These are phyloP conservation scores for Apiotrichum montevideense DNA, from an alignment of 1,284 basidiomycete species.

Conservation along the genomic window DNA sequence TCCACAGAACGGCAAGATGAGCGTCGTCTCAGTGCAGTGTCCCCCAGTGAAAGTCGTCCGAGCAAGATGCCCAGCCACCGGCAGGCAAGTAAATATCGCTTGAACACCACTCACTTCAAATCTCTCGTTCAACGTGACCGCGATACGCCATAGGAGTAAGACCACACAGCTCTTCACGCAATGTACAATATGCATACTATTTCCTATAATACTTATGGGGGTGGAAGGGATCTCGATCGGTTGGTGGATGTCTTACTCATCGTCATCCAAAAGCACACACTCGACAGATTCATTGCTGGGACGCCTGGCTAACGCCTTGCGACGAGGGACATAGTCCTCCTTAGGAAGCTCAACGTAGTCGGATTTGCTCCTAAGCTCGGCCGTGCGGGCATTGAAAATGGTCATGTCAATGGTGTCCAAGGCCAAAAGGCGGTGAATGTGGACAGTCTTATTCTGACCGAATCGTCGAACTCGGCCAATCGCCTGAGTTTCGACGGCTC, in stretches of 20 bases:
- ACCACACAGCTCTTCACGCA: too few relatives aligned
- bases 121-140: not conserved
- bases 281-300: not conserved
- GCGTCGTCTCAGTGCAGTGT: too few relatives aligned
- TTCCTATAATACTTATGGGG: not conserved
- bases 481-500: conserved; percentile 81
- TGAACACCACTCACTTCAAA: not conserved
- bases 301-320: not conserved
- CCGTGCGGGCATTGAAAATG: conserved; percentile 48
- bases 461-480: conserved; percentile 81
- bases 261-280: not conserved
- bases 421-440: conserved; percentile 74
- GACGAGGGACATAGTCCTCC: conserved; percentile 18
- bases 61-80: not conserved
- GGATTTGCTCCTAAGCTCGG: conserved; percentile 27
- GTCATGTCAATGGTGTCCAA: conserved; percentile 78
- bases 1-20: too few relatives aligned
- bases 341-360: conserved; percentile 32
- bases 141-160: too few relatives aligned
- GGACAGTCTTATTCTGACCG: conserved; percentile 73
- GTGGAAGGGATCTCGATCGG: not conserved
- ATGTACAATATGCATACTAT: too few relatives aligned
- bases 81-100: conserved; percentile 27
- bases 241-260: not conserved
- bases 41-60: too few relatives aligned